Evolutionary conservation across 768 basidiomycete species (phyloP), one percentile per base, ranked within the genome.

Genomic region (Hydnum rufescens): DNA sequence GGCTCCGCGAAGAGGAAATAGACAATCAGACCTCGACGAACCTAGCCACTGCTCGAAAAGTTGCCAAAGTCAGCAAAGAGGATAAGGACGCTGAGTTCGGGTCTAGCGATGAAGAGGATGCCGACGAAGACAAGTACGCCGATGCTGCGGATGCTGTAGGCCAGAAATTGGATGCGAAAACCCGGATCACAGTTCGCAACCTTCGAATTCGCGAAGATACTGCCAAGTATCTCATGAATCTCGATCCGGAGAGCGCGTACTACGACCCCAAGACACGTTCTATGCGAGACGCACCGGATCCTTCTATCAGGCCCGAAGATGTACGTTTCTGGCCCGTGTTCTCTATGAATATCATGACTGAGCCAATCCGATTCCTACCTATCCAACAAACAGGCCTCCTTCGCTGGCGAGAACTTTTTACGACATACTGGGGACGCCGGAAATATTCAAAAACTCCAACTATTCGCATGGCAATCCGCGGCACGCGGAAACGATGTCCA

Each of bases 241-340:
- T 99, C 64, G 90, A 97, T 65, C 82, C 83, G 1, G 81, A 87
- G 0, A 89, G 85, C 60, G 95, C 95, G 5, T 96, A 97, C 69
- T 99, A 99, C 63, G 95, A 99, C 62, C 95, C 95, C 46, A 99
- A 99, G 70, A 97, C 95, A 8, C 81, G 95, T 61, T 96, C 93
- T 4, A 99, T 99, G 95, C 82, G 95, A 66, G 95, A 99, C 61
- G 92, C 93, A 39, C 95, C 93, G 0, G 55, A 79, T 13, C 77
- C 75, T 63, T 75, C 77, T 58, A 69, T 85, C 25, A 71, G 78
- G 4, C 68, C 85, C n/a, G 89, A 93, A 65, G 93, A 97, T 61
- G 90, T 92, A 62, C 49, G 82, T 68, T 4, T n/a, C n/a, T n/a
- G 51, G n/a, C 42, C 26, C 29, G n/a, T 47, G 8, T 51, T 51